Evolutionary conservation across 1,139 yeast genomes (phyloP).

Genomic region (Magnusiomyces tetraspermus): DNA sequence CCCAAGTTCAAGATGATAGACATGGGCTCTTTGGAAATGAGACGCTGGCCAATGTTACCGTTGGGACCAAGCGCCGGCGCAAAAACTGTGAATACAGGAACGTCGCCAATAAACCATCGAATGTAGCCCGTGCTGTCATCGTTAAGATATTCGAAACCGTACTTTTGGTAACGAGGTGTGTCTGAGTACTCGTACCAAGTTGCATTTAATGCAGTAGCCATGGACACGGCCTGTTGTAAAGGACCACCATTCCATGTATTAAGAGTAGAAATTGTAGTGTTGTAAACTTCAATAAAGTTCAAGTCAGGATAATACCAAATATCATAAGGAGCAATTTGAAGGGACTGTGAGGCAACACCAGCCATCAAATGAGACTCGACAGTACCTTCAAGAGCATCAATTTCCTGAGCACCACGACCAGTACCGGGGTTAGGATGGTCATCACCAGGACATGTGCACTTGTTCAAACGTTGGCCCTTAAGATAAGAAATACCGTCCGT

Average conservation of each 20-base stretch:
- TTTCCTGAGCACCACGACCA: slow-evolving; percentile 88
- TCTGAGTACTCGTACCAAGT: slow-evolving; percentile 59
- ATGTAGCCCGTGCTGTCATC: slow-evolving; percentile 60
- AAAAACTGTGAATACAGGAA: slow-evolving; percentile 53
- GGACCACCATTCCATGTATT: slow-evolving; percentile 79
- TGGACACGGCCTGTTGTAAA: slow-evolving; percentile 76
- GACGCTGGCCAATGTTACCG: slow-evolving; percentile 73
- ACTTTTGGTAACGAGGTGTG: slow-evolving; percentile 50
- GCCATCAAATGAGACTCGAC: slow-evolving; percentile 33
- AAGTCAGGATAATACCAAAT: slow-evolving; percentile 81
- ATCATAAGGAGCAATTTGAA: slow-evolving; percentile 78
- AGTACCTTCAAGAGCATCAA: slow-evolving; percentile 75
- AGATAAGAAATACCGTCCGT: slow-evolving; percentile 71
- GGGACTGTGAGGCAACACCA: slow-evolving; percentile 73
- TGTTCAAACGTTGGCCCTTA: slow-evolving; percentile 64
- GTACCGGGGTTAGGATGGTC: slow-evolving; percentile 71
- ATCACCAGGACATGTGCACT: slow-evolving; percentile 65
- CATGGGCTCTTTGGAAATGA: slow-evolving; percentile 80
- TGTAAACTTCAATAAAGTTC: slow-evolving; percentile 55
- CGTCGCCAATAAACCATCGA: slow-evolving; percentile 71
- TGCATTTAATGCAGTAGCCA: slow-evolving; percentile 55
- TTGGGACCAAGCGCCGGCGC: slow-evolving; percentile 64
- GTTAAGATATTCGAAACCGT: slow-evolving; percentile 67
- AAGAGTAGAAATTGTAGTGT: slow-evolving; percentile 53
- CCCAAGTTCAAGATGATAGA: slow-evolving; percentile 69